A percentile compares a stretch with the other conserved stretches of the same genome.
Evolutionary conservation across 1,284 basidiomycete genomes (phyloP).

Genomic region (Clitocybe nebularis): DNA sequence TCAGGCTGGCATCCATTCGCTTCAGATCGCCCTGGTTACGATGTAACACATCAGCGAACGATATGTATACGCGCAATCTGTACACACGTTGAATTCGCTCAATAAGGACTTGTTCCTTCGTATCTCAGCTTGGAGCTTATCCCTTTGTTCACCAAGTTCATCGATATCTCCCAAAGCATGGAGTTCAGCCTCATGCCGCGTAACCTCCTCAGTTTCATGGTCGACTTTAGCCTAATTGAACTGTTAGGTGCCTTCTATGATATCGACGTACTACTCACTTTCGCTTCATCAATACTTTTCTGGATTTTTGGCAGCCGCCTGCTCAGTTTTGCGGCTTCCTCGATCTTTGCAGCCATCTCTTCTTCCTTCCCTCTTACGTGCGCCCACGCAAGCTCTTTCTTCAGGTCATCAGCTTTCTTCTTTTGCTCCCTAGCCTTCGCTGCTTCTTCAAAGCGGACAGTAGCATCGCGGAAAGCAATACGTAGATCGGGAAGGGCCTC

Average conservation of each 20-base stretch:
- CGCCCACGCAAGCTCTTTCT: constrained; percentile 87
- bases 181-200: constrained; percentile 43
- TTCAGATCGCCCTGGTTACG: constrained; percentile 42
- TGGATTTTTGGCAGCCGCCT: constrained; percentile 50
- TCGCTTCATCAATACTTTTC: constrained; percentile 34
- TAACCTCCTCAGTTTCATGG: constrained; percentile 43
- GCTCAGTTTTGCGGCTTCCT: constrained; percentile 45
- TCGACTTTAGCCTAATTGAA: constrained; percentile 34
- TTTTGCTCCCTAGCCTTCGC: constrained; percentile 70
- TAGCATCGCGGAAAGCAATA: constrained; percentile 55
- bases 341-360: constrained; percentile 53
- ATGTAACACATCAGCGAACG: constrained; percentile 5
- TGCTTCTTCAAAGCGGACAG: constrained; percentile 66
- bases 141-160: constrained; percentile 43
- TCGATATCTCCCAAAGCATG: constrained; percentile 49
- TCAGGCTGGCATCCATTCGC: constrained; percentile 42
- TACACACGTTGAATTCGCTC: constrained; percentile 41
- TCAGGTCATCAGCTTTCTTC: constrained; percentile 63
- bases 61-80: too few species aligned
- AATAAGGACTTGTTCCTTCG: constrained; percentile 44
- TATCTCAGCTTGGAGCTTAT: constrained; percentile 41
- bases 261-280: constrained; percentile 34
- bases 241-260: constrained; percentile 1
- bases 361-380: constrained; percentile 75
- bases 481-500: constrained; percentile 75